phyloP scores from a whole-genome alignment of 163 green algal genomes.

The Coccomyxa subellipsoidea region DNA sequence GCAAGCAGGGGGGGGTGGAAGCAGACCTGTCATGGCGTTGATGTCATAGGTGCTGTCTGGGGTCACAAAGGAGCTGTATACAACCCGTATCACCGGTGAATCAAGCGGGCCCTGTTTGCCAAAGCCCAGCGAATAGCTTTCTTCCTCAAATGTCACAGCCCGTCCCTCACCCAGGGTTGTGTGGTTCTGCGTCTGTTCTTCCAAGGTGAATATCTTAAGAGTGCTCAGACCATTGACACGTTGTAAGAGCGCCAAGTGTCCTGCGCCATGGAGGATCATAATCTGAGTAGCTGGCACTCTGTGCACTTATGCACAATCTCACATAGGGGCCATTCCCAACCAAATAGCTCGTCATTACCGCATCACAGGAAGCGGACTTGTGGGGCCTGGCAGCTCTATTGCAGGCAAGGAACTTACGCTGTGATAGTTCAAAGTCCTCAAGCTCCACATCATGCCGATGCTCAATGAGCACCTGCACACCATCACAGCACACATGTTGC shows the following conservation, averaged over 20 bases:
- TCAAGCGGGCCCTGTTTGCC: neutral
- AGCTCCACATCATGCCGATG: slow-evolving; percentile 1
- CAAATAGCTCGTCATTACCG: too few species aligned
- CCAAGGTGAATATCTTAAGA: neutral
- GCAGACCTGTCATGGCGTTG: slow-evolving; percentile 60
- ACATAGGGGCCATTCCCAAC: too few species aligned
- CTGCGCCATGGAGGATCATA: too few species aligned
- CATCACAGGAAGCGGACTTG: too few species aligned
- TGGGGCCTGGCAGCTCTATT: too few species aligned
- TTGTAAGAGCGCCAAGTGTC: slow-evolving; percentile 2
- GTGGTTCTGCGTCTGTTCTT: neutral
- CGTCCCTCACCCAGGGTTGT: neutral
- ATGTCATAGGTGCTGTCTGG: slow-evolving; percentile 71
- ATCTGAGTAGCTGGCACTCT: too few species aligned
- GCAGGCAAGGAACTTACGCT: too few species aligned
- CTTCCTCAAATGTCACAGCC: neutral
- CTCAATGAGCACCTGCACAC: neutral
- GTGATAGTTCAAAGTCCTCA: neutral
- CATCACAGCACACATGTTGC: neutral
- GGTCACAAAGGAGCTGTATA: slow-evolving; percentile 72
- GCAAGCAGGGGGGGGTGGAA: neutral
- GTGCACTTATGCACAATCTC: too few species aligned
- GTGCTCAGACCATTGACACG: neutral
- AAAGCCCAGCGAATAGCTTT: neutral
- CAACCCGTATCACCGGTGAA: slow-evolving; percentile 24